These are phyloP conservation scores for Phaeotremella skinneri DNA, from an alignment of 768 basidiomycete species.

Conservation along the genomic window DNA sequence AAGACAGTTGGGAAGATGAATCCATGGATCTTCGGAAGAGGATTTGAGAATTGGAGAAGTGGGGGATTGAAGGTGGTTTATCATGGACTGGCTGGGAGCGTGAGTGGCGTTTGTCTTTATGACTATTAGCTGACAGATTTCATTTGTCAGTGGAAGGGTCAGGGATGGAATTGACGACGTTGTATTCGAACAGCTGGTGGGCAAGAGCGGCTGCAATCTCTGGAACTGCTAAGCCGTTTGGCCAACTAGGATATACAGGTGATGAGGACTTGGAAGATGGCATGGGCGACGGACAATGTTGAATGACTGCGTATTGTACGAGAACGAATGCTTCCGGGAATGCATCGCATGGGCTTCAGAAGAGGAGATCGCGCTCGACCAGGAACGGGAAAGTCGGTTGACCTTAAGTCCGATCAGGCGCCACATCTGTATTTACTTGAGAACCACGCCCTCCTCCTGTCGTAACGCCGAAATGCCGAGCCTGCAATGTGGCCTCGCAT, in stretches of 20 bases:
- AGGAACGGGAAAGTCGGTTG: background rate
- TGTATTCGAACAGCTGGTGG: no score
- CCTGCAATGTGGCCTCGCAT: background rate
- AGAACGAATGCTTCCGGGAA: no score
- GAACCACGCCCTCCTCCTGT: background rate
- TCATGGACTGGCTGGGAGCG: slow-evolving; percentile 24
- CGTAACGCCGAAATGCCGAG: background rate
- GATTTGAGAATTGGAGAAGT: slow-evolving; percentile 19
- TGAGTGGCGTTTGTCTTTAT: slow-evolving; percentile 5
- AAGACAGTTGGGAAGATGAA: background rate
- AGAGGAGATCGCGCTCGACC: no score
- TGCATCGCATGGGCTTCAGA: no score
- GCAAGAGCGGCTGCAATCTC: no score
- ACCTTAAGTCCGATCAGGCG: background rate
- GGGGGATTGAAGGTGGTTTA: slow-evolving; percentile 20
- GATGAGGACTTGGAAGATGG: no score
- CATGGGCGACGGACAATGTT: no score
- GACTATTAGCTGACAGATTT: background rate
- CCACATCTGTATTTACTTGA: background rate
- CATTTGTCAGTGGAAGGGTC: background rate
- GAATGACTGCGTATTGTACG: no score
- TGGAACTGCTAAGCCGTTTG: no score
- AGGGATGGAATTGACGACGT: slow-evolving; percentile 1
- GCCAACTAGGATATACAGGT: no score
- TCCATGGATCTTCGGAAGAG: slow-evolving; percentile 20